Evolutionary conservation across 2,329 filamentous ascomycete genomes (phyloP).

Genomic region (Sclerotinia minor): DNA sequence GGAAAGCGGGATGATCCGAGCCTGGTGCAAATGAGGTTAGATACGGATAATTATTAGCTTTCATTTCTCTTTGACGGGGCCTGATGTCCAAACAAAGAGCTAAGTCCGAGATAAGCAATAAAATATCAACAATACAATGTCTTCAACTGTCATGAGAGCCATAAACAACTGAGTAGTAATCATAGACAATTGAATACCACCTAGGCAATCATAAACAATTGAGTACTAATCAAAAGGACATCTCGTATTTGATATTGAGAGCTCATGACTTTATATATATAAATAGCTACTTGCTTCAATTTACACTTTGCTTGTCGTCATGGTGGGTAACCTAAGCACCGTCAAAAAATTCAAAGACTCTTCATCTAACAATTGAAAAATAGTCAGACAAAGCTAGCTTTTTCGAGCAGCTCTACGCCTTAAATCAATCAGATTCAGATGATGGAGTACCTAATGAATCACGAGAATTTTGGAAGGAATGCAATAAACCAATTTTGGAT

Average conservation of each 20-base stretch:
- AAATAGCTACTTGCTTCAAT: background rate
- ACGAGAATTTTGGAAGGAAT: constrained; percentile 26
- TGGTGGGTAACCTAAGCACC: constrained; percentile 13
- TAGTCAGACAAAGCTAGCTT: constrained; percentile 24
- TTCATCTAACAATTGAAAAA: constrained; percentile 12
- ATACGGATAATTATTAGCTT: background rate
- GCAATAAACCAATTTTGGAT: constrained; percentile 36
- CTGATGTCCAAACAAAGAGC: background rate
- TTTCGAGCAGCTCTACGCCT: constrained; percentile 32
- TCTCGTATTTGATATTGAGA: background rate
- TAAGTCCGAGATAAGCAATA: background rate
- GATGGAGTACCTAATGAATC: constrained; percentile 34
- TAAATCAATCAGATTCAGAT: constrained; percentile 38
- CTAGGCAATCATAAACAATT: background rate
- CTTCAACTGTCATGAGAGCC: background rate
- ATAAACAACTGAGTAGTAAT: background rate
- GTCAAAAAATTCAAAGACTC: background rate
- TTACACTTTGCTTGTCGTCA: constrained; percentile 2
- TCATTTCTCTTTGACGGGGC: background rate
- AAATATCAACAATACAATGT: background rate
- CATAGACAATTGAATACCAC: background rate
- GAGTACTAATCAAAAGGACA: no score
- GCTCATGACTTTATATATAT: background rate
- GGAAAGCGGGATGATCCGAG: background rate
- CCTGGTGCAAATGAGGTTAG: no score